phyloP scores from a whole-genome alignment of 2,329 filamentous ascomycete genomes.

The Aspergillus flavus region DNA sequence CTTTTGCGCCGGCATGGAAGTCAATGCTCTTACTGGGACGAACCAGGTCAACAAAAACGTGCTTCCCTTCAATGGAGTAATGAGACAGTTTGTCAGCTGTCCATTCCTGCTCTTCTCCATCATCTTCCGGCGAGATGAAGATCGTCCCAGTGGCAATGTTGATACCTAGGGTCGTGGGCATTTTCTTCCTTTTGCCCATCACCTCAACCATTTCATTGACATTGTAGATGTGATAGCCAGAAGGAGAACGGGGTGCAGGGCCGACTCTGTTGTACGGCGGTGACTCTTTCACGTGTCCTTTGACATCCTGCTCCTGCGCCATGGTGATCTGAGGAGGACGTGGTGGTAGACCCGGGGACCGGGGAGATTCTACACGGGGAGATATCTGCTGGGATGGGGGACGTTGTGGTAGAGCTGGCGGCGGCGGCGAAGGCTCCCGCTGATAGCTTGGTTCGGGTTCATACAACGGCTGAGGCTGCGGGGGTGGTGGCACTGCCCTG shows the following conservation, averaged over 20 bases:
- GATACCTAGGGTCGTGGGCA: constrained; percentile 95
- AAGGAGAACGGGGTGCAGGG: constrained; percentile 62
- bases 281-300: constrained; percentile 52
- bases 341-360: constrained; percentile 54
- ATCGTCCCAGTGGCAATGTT: constrained; percentile 87
- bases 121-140: constrained; percentile 82
- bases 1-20: constrained; percentile 95
- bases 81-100: constrained; percentile 93
- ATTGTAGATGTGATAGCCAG: constrained; percentile 91
- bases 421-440: constrained; percentile 39
- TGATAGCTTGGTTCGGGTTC: constrained; percentile 68
- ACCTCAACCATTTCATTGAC: constrained; percentile 97
- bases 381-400: constrained; percentile 60
- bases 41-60: constrained; percentile 93
- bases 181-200: constrained; percentile 96
- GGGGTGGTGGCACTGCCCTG: constrained; percentile 37
- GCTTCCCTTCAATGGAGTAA: constrained; percentile 96
- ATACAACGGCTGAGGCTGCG: constrained; percentile 56
- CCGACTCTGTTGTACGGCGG: constrained; percentile 58
- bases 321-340: constrained; percentile 35
- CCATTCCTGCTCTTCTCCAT: constrained; percentile 90
- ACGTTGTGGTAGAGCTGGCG: constrained; percentile 65
- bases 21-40: constrained; percentile 92
- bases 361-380: constrained; percentile 60
- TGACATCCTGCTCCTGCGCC: constrained; percentile 40